Evolutionary conservation across 2,329 filamentous ascomycete genomes (phyloP), one percentile per base, ranked within the genome.

Genomic region (Ceratocystis smalleyi): DNA sequence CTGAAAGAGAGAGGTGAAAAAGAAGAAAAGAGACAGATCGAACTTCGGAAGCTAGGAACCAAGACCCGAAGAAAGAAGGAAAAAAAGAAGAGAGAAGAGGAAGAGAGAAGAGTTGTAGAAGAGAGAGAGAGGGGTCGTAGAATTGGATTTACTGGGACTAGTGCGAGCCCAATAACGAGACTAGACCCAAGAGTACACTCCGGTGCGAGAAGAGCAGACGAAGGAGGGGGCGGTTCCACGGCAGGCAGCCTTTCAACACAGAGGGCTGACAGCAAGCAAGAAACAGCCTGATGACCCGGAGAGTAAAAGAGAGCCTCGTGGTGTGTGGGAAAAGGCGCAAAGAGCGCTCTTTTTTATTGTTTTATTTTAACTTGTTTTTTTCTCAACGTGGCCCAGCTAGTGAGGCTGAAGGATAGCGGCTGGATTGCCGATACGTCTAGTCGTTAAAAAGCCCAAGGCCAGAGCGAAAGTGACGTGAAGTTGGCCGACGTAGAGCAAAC

Each of bases 121-220:
- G 54, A 54, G 49, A 15, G 49, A 51, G 47, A 51, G 47, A 27
- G 51, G 27, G 30, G 30, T 15, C 54, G 27, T 24, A 57, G 54
- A 57, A n/a, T 57, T 57, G 22, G 17, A 30, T 57, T 40, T 32
- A 35, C 54, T 57, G 54, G 54, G 54, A 57, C 54, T 57, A 57
- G 54, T 57, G 54, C 15, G 27, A 32, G 54, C 32, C 43, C 43
- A 60, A 60, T 43, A 45, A 60, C 40, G 43, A 47, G 35, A 45
- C 62, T 64, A 64, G 32, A 15, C n/a, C 43, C 12, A 64, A 60
- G 62, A 64, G 43, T 32, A 60, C 62, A 64, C 62, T 19, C 54
- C 62, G 55, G 62, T 64, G 54, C 43, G 54, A 64, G 59, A 54
- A 35, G 54, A 64, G 59, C 59, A 35, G 54, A 60, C 43, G 27